Evolutionary conservation across 768 basidiomycete species (phyloP), one percentile per base, ranked within the genome.

Genomic region (Podaxis pistillaris): DNA sequence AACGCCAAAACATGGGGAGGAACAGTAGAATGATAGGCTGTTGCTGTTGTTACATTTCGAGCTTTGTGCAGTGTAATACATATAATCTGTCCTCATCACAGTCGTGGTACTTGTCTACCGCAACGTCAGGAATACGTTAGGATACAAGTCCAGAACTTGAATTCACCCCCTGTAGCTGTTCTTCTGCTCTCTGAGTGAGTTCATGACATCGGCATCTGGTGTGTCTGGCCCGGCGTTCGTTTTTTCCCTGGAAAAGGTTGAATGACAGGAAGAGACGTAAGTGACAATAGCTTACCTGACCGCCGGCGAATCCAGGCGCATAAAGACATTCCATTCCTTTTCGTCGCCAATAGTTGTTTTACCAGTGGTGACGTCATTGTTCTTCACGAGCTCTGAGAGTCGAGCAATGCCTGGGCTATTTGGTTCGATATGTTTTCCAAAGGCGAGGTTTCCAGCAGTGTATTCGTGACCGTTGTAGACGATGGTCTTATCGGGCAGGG

Each of bases 401-500:
- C 84, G 81, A 30, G 72, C 74, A 49, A 96, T 73, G 1, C 79
- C 89, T 24, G 78, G 62, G 70, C 90, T 94, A 30, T 81, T 71
- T 0, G 78, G 80, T 26, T 89, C 88, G 50, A 94, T 73, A 37
- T 78, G 74, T 66, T 78, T 82, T 2, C 81, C 94, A 73, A 96
- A 97, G 15, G 86, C 84, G 46, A 88, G 75, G 68, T 82, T 94
- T 40, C 84, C 83, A 2, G 76, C 76, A 5, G 95, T 96, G 78
- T 97, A 97, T 73, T 98, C 96, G 76, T 98, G 96, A 0, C 96
- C 96, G 68, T 87, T 87, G 78, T 91, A 94, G 11, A 92, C 87
- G 52, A 91, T 73, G 1, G 95, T 98, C 60, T 86, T 79, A 68
- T 89, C 81, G 0, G 96, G 95, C 22, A 98, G 81, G 0, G 82